Evolutionary conservation across 2,329 filamentous ascomycete genomes (phyloP).

Genomic region (Dendryphion nanum): DNA sequence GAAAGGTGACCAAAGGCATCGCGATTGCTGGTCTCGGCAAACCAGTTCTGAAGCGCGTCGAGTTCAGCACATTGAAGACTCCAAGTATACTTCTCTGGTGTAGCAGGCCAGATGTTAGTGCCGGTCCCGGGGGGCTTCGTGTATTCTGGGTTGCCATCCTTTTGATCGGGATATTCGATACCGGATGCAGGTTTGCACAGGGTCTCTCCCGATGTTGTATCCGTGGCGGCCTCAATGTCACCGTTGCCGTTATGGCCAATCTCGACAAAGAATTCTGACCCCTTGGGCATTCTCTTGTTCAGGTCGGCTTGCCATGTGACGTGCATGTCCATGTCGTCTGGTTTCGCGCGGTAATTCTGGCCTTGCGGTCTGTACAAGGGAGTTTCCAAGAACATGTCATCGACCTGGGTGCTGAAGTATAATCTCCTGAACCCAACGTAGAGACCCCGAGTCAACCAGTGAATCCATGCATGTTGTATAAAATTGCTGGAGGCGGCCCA

Average conservation of each 20-base stretch:
- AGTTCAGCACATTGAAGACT: constrained; percentile 49
- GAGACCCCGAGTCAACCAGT: constrained; percentile 60
- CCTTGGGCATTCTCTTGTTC: constrained; percentile 31
- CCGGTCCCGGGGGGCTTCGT: constrained; percentile 43
- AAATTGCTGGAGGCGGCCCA: constrained; percentile 57
- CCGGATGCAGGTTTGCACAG: constrained; percentile 31
- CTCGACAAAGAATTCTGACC: constrained; percentile 37
- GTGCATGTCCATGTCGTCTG: constrained; percentile 28
- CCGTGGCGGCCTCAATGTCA: constrained; percentile 34
- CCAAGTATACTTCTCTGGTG: constrained; percentile 50
- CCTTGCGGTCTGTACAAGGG: constrained; percentile 44
- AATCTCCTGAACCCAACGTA: constrained; percentile 57
- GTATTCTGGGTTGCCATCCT: constrained; percentile 46
- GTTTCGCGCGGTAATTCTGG: constrained; percentile 49
- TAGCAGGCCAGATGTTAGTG: constrained; percentile 38
- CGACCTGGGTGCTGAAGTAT: constrained; percentile 58
- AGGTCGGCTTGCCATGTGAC: constrained; percentile 29
- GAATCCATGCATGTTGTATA: constrained; percentile 62
- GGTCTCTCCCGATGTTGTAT: constrained; percentile 18
- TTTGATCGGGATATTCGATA: constrained; percentile 42
- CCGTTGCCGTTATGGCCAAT: constrained; percentile 41
- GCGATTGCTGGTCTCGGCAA: constrained; percentile 49
- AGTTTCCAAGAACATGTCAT: constrained; percentile 60
- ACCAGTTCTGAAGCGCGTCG: constrained; percentile 56
- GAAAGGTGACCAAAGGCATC: constrained; percentile 59